Evolutionary conservation across 2,329 filamentous ascomycete species (phyloP).

Genomic region (Pyricularia grisea): DNA sequence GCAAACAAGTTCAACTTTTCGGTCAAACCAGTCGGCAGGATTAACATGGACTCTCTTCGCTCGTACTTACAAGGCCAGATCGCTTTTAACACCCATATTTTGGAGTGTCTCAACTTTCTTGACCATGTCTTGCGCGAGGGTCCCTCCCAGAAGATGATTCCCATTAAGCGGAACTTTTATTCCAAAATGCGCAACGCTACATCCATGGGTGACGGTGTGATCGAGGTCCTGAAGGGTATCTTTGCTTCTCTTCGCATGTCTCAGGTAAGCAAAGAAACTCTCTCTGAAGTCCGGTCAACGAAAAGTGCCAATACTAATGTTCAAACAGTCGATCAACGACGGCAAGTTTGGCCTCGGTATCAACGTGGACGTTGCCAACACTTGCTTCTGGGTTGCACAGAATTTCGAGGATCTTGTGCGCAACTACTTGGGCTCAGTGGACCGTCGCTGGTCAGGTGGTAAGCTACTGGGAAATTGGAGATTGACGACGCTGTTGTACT

Average conservation of each 20-base stretch:
- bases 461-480: neutral
- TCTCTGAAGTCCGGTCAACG: conserved; percentile 13
- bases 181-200: conserved; percentile 35
- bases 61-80: conserved; percentile 54
- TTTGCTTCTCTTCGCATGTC: conserved; percentile 78
- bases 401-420: conserved; percentile 26
- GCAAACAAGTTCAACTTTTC: conserved; percentile 45
- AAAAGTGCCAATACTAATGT: conserved; percentile 4
- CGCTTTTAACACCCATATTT: conserved; percentile 54
- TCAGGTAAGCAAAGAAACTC: conserved; percentile 29
- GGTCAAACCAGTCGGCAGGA: conserved; percentile 54
- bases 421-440: conserved; percentile 14
- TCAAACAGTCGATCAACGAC: conserved; percentile 24
- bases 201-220: conserved; percentile 13
- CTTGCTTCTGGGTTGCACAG: conserved; percentile 66
- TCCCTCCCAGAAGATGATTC: conserved; percentile 57
- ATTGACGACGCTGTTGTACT: neutral
- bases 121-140: conserved; percentile 79
- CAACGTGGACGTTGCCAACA: conserved; percentile 88
- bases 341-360: conserved; percentile 58
- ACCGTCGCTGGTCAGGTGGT: conserved; percentile 14
- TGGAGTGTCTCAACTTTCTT: conserved; percentile 77
- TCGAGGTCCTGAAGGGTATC: conserved; percentile 55
- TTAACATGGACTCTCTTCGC: conserved; percentile 58
- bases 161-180: conserved; percentile 82